Conservation (phyloP, 164 flowering plant genomes). For the Litsea cubeba region DNA sequence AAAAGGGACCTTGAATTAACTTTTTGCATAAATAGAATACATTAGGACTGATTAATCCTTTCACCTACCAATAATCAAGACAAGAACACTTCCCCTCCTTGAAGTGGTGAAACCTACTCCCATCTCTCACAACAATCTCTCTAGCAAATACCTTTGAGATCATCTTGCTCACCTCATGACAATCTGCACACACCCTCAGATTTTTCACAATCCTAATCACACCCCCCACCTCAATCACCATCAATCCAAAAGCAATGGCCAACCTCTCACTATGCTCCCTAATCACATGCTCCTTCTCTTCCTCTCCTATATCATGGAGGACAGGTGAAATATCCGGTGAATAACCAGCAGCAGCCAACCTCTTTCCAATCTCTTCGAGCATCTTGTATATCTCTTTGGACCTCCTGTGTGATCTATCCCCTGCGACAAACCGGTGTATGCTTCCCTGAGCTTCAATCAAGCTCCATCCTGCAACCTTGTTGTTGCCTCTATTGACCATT, state of each 20-base stretch:
- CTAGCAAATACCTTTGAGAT: conserved; percentile 49
- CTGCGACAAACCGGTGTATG: conserved; percentile 50
- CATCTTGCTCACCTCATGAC: conserved; percentile 63
- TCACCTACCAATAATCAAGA: conserved; percentile 43
- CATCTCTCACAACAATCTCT: conserved; percentile 57
- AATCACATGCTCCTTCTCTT: conserved; percentile 48
- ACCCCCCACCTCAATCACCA: conserved; percentile 44
- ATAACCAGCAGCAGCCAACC: conserved; percentile 41
- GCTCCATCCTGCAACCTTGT: conserved; percentile 56
- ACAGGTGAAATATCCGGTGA: conserved; percentile 41
- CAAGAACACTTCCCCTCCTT: conserved; percentile 48
- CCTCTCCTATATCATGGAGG: conserved; percentile 41
- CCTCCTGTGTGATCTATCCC: conserved; percentile 48
- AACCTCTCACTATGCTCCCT: conserved; percentile 70
- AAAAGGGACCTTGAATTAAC: no score
- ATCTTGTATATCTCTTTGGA: conserved; percentile 43
- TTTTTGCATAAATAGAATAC: no score
- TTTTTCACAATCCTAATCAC: conserved; percentile 55
- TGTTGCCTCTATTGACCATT: conserved; percentile 59
- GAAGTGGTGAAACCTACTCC: conserved; percentile 57
- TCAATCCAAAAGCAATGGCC: conserved; percentile 64
- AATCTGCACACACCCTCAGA: conserved; percentile 59
- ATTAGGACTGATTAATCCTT: neutral
- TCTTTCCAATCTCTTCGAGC: conserved; percentile 38
- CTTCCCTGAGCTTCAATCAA: conserved; percentile 49